Base-by-base conservation (phyloP, 163 green algal genomes). In the Prototheca wickerhamii region DNA sequence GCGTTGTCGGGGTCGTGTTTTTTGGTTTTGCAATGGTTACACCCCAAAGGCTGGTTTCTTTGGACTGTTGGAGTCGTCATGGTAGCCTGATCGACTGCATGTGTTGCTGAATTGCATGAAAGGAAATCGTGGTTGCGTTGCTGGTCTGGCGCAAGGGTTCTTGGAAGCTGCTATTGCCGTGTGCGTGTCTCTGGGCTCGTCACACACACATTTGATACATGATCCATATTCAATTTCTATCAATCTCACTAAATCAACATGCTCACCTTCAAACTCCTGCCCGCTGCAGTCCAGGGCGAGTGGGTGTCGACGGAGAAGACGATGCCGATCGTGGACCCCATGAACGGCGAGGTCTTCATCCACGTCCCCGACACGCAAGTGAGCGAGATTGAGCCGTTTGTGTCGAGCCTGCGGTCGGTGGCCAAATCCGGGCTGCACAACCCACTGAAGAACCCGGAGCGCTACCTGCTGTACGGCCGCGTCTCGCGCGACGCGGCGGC, bases 341-440 rank as follows among this genome's bases (percentile, higher is more conserved):
- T 97, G 4, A 98, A 90, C 49, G 93, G 91, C 37, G 83, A 97
- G 65, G 68, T 76, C 6, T 98, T 98, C 74, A 82, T 98, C 26
- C 67, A 67, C 10, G 77, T 89, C 32, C 84, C 95, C 4, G 86
- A 97, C 76, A 97, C 92, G 1, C 72, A 84, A 52, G 44, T 73
- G 0, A 68, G 74, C 21, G 88, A 96, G 70, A 71, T 88, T 0
- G 58, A 77, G 51, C 76, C 83, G 10, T 96, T 91, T 64, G 74
- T 95, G 10, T 50, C 81, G 1, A 88, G 76, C 70, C 63, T 96
- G 61, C 66, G 71, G 21, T 23, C 71, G 0, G 77, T 87, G 25
- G 82, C 87, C 54, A 95, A 95, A 67, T 79, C 82, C 12, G 93
- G 93, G 4, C 60, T 95, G 63, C 93, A 98, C 82, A 98, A 98